These are phyloP conservation scores for Curvularia spicifera DNA, from an alignment of 2,329 filamentous ascomycete genomes.

Conservation along the genomic window DNA sequence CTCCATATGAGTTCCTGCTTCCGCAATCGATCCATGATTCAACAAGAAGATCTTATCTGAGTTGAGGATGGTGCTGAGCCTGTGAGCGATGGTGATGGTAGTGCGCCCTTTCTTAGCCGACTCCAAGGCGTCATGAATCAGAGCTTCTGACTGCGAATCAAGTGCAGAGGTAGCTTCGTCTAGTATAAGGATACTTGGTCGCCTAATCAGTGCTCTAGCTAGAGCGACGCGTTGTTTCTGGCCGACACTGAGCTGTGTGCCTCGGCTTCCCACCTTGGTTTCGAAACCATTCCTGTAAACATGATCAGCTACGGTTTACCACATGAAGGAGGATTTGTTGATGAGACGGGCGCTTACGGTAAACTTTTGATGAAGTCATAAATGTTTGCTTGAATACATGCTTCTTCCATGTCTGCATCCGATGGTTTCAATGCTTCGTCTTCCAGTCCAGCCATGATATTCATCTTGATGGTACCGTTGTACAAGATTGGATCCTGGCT, in stretches of 20 bases:
- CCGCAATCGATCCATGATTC: constrained; percentile 42
- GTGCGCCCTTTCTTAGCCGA: constrained; percentile 35
- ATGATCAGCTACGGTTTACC: too few species aligned
- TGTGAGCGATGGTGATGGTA: constrained; percentile 46
- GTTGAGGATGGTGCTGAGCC: constrained; percentile 48
- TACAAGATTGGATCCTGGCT: constrained; percentile 57
- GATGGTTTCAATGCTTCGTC: constrained; percentile 37
- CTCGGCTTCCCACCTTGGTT: constrained; percentile 46
- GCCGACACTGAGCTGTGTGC: constrained; percentile 43
- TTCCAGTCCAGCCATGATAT: constrained; percentile 44
- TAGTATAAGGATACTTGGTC: constrained; percentile 41
- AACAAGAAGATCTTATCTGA: constrained; percentile 49
- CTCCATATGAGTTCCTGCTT: constrained; percentile 41
- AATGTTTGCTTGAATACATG: constrained; percentile 47
- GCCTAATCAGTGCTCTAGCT: constrained; percentile 42
- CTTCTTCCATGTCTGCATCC: constrained; percentile 38
- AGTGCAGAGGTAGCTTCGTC: constrained; percentile 46
- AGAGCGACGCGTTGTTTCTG: constrained; percentile 47
- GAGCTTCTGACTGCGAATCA: constrained; percentile 44
- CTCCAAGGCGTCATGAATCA: constrained; percentile 46
- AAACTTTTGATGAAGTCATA: constrained; percentile 46
- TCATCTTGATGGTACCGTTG: constrained; percentile 52
- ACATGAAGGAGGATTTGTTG: too few species aligned
- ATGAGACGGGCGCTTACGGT: too few species aligned
- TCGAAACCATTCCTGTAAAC: constrained; percentile 29